Percentiles rank a stretch among this genome's conserved stretches.
These are phyloP conservation scores for Cronartium ribicola DNA, from an alignment of 1,284 basidiomycete species.

Conservation along the genomic window DNA sequence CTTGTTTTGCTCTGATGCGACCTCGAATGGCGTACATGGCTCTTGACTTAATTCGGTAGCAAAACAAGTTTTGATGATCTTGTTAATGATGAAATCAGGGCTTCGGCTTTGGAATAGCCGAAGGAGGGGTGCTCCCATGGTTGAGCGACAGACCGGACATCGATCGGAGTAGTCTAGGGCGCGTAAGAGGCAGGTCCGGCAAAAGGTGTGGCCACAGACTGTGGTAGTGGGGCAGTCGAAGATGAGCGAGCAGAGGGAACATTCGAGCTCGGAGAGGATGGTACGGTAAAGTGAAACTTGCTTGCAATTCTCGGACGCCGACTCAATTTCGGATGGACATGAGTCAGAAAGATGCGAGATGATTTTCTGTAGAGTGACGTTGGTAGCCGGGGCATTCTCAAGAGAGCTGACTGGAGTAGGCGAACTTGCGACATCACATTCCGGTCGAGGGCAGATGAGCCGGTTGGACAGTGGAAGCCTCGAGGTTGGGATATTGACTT, in stretches of 20 bases:
- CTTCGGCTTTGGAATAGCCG: constrained; percentile 71
- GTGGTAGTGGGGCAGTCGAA: constrained; percentile 83
- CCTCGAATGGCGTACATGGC: constrained; percentile 61
- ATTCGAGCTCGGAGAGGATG: constrained; percentile 71
- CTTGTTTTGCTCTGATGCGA: constrained; percentile 69
- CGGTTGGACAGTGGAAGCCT: too few relatives aligned
- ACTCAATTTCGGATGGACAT: too few relatives aligned
- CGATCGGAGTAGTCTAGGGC: constrained; percentile 75
- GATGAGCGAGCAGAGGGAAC: constrained; percentile 82
- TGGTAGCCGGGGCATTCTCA: too few relatives aligned
- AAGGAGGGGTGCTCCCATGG: constrained; percentile 72
- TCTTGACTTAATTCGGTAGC: constrained; percentile 32
- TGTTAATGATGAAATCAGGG: constrained; percentile 44
- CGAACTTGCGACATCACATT: too few relatives aligned
- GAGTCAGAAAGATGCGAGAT: too few relatives aligned
- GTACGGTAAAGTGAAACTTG: too few relatives aligned
- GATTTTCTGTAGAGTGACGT: too few relatives aligned
- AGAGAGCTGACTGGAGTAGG: too few relatives aligned
- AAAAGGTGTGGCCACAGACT: constrained; percentile 93
- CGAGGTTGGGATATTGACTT: too few relatives aligned
- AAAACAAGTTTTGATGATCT: background rate
- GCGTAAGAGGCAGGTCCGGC: constrained; percentile 77
- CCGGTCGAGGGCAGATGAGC: too few relatives aligned
- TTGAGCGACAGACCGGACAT: constrained; percentile 80
- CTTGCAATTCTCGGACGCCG: too few relatives aligned